A percentile compares a stretch with the other conserved stretches of the same genome.
Evolutionary conservation across 768 basidiomycete species (phyloP).

Genomic region (Lactarius indigo): DNA sequence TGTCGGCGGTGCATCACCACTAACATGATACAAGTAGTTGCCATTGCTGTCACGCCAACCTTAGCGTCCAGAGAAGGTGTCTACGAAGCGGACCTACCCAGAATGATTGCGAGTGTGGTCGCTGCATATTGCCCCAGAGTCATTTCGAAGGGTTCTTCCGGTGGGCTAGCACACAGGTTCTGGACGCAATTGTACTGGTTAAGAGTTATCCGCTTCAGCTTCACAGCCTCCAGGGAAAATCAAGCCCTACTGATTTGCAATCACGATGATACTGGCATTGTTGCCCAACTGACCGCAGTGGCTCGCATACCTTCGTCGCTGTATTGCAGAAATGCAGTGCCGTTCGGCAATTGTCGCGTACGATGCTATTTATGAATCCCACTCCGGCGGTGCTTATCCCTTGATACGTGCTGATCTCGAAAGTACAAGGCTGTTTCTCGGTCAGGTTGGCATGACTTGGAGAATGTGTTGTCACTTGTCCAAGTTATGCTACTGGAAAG

Average conservation of each 20-base stretch:
- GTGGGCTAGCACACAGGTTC: slow-evolving; percentile 23
- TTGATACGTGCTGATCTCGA: slow-evolving; percentile 40
- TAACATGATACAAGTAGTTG: slow-evolving; percentile 25
- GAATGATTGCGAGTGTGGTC: slow-evolving; percentile 21
- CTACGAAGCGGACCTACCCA: slow-evolving; percentile 18
- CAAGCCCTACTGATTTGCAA: slow-evolving; percentile 19
- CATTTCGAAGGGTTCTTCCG: slow-evolving; percentile 25
- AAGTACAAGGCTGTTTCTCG: slow-evolving; percentile 36
- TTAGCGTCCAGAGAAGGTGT: not conserved
- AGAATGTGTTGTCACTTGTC: not conserved
- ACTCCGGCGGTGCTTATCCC: slow-evolving; percentile 15
- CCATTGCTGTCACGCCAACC: slow-evolving; percentile 19
- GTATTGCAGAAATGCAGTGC: slow-evolving; percentile 22
- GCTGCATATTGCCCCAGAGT: slow-evolving; percentile 26
- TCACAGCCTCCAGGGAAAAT: not conserved
- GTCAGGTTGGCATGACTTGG: slow-evolving; percentile 40
- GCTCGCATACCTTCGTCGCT: slow-evolving; percentile 17
- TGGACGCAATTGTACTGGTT: slow-evolving; percentile 22
- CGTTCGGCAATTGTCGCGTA: slow-evolving; percentile 25
- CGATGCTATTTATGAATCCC: slow-evolving; percentile 19
- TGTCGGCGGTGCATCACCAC: slow-evolving; percentile 25
- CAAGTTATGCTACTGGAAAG: slow-evolving; percentile 4
- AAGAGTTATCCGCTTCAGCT: not conserved
- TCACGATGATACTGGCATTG: slow-evolving; percentile 24
- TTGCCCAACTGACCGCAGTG: slow-evolving; percentile 8